These are phyloP conservation scores for Silybum marianum DNA, from an alignment of 129 eudicot genomes.

Conservation along the genomic window DNA sequence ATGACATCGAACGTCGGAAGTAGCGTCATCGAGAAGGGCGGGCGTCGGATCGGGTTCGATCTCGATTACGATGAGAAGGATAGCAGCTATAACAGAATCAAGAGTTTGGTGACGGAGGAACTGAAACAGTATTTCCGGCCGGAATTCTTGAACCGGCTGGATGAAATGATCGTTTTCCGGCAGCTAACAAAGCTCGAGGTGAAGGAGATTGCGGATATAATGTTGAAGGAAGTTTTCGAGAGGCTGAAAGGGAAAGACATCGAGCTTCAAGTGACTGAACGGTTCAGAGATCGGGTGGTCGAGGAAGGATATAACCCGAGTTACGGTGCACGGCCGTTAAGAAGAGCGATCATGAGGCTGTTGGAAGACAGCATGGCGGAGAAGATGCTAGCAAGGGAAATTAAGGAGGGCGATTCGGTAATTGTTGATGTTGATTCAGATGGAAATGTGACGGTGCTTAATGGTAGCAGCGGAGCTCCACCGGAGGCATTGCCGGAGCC, in stretches of 20 bases:
- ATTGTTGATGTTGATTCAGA: slow-evolving; percentile 84
- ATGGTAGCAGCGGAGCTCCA: slow-evolving; percentile 64
- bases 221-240: slow-evolving; percentile 84
- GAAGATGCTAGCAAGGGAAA: slow-evolving; percentile 83
- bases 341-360: slow-evolving; percentile 86
- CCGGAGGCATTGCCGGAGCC: slow-evolving; percentile 76
- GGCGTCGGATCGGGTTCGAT: slow-evolving; percentile 72
- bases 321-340: slow-evolving; percentile 85
- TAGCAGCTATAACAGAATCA: slow-evolving; percentile 68
- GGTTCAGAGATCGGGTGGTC: slow-evolving; percentile 73
- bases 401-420: slow-evolving; percentile 86
- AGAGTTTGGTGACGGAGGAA: slow-evolving; percentile 76
- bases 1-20: slow-evolving; percentile 95
- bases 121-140: slow-evolving; percentile 85
- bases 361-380: slow-evolving; percentile 94
- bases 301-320: slow-evolving; percentile 86
- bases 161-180: slow-evolving; percentile 87
- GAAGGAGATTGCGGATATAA: slow-evolving; percentile 85
- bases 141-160: slow-evolving; percentile 84
- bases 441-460: slow-evolving; percentile 72
- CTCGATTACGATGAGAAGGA: slow-evolving; percentile 71
- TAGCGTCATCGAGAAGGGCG: slow-evolving; percentile 81
- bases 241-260: slow-evolving; percentile 65
- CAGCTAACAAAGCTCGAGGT: slow-evolving; percentile 80
- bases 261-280: slow-evolving; percentile 78